Evolutionary conservation across 371 early-diverging fungal species (phyloP).

Genomic region (Mortierella sp.): DNA sequence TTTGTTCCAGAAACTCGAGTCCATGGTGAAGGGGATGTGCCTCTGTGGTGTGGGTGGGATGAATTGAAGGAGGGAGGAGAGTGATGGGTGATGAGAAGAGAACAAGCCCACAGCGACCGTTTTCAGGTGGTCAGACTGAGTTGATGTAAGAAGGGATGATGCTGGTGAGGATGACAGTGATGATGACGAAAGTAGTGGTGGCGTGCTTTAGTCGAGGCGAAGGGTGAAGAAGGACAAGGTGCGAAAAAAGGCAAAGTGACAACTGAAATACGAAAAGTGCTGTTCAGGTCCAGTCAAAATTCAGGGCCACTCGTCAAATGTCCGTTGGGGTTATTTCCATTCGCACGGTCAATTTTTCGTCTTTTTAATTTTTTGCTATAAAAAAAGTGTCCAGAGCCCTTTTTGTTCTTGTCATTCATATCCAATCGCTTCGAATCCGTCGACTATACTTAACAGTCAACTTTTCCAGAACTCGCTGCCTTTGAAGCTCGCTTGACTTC

Average conservation of each 20-base stretch:
- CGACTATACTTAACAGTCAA: not conserved
- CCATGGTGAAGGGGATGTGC: slow-evolving; percentile 23
- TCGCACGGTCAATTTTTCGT: no score
- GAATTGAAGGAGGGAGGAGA: not conserved
- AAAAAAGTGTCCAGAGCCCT: no score
- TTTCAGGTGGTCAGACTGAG: not conserved
- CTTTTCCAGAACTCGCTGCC: not conserved
- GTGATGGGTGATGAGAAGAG: slow-evolving; percentile 11
- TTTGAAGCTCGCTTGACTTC: not conserved
- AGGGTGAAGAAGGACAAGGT: not conserved
- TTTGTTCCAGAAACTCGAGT: slow-evolving; percentile 54
- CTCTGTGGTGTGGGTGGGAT: not conserved
- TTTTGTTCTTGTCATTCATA: no score
- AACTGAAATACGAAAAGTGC: not conserved
- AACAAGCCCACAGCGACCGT: slow-evolving; percentile 3
- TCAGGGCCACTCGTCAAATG: no score
- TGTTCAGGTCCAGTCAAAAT: no score
- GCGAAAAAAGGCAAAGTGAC: not conserved
- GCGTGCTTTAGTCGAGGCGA: not conserved
- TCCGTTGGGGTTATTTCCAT: no score
- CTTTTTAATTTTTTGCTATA: no score
- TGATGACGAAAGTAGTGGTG: not conserved
- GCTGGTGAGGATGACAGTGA: not conserved
- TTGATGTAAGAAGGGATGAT: not conserved
- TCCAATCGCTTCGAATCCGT: no score